A percentile compares a stretch with the other conserved stretches of the same genome.
Evolutionary conservation across 345 rosid species (phyloP).

Genomic region (Boechera divaricarpa): DNA sequence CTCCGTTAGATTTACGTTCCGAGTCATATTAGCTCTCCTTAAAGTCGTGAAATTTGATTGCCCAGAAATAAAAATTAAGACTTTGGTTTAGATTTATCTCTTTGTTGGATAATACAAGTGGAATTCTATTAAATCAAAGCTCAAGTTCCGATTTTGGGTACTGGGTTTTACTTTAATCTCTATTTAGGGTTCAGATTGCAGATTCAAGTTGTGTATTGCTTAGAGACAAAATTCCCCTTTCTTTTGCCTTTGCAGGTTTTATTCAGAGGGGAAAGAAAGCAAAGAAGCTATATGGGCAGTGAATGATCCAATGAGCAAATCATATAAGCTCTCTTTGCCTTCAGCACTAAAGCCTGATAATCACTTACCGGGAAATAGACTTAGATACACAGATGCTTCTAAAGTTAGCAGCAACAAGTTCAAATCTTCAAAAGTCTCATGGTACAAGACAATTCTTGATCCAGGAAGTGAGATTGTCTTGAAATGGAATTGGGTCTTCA

Average conservation of each 20-base stretch:
- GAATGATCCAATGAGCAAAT: conserved; percentile 54
- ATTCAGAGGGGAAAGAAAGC: conserved; percentile 60
- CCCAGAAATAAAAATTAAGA: conserved; percentile 26
- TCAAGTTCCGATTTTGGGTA: conserved; percentile 20
- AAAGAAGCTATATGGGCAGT: conserved; percentile 55
- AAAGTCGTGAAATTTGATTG: conserved; percentile 11
- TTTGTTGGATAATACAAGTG: not conserved
- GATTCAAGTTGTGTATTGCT: not conserved
- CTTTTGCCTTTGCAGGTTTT: conserved; percentile 56
- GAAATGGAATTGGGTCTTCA: conserved; percentile 86
- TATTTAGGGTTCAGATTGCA: conserved; percentile 13
- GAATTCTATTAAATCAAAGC: not conserved
- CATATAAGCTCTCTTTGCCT: conserved; percentile 57
- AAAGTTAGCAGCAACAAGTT: conserved; percentile 53
- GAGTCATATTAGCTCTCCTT: conserved; percentile 21
- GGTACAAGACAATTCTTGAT: conserved; percentile 79
- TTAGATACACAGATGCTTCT: conserved; percentile 51
- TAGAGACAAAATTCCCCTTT: too few species aligned
- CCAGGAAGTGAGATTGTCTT: conserved; percentile 86
- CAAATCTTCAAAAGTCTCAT: conserved; percentile 51
- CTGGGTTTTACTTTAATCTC: not conserved
- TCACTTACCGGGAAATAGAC: conserved; percentile 53
- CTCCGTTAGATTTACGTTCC: conserved; percentile 28
- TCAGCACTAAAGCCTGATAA: conserved; percentile 59
- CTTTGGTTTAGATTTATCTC: conserved; percentile 23